Evolutionary conservation across 208 protist species (phyloP).

Genomic region (Herpetomonas muscarum): DNA sequence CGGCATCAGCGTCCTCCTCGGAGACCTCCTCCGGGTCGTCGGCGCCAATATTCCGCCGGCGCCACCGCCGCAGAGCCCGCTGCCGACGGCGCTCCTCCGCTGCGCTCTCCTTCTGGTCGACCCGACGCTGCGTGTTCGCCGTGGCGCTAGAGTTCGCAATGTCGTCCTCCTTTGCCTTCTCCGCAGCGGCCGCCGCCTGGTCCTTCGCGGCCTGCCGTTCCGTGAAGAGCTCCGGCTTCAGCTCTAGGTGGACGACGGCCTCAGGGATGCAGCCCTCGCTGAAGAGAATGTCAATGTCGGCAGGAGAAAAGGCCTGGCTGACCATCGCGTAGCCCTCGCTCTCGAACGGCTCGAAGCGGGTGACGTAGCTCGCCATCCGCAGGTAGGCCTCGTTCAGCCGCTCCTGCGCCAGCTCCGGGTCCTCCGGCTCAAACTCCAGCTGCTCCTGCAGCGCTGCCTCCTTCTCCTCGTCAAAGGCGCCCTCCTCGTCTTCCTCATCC

Average conservation of each 20-base stretch:
- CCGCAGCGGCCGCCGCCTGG: neutral
- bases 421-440: slow-evolving; percentile 86
- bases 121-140: slow-evolving; percentile 5
- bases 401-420: slow-evolving; percentile 67
- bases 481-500: slow-evolving; percentile 44
- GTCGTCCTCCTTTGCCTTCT: neutral
- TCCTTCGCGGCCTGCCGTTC: slow-evolving; percentile 23
- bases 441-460: slow-evolving; percentile 63
- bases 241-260: slow-evolving; percentile 54
- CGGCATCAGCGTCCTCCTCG: neutral
- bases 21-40: slow-evolving; percentile 38
- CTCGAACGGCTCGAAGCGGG: slow-evolving; percentile 84
- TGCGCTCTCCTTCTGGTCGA: slow-evolving; percentile 15
- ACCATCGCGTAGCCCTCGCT: slow-evolving; percentile 85
- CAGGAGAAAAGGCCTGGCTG: slow-evolving; percentile 67
- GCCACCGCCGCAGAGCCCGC: slow-evolving; percentile 67
- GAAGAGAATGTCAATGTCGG: slow-evolving; percentile 75
- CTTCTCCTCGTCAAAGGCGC: slow-evolving; percentile 58
- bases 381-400: slow-evolving; percentile 82
- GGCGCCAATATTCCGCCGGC: slow-evolving; percentile 83
- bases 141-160: no score
- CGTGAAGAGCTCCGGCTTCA: slow-evolving; percentile 46
- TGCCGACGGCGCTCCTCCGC: slow-evolving; percentile 31
- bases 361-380: slow-evolving; percentile 74
- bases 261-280: slow-evolving; percentile 66